These are phyloP conservation scores for Scheffersomyces illinoinensis DNA, from an alignment of 1,139 yeast genomes.

Conservation along the genomic window DNA sequence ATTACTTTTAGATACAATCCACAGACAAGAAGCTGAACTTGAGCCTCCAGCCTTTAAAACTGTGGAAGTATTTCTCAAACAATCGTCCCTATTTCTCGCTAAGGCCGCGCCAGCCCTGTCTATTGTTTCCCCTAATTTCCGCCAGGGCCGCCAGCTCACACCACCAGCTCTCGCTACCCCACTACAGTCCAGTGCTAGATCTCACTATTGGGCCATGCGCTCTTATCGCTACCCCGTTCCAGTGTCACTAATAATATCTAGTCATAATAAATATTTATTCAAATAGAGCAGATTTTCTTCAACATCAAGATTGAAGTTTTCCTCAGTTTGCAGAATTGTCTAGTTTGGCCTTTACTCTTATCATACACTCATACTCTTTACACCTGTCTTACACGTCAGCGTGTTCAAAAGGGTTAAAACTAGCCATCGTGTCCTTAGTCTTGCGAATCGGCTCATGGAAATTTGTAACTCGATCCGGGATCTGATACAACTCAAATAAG, in stretches of 20 bases:
- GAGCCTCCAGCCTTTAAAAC: no score
- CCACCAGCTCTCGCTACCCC: neutral
- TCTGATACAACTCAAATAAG: neutral
- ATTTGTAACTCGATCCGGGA: neutral
- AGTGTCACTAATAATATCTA: neutral
- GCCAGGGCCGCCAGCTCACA: neutral
- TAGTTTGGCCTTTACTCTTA: neutral
- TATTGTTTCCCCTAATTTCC: neutral
- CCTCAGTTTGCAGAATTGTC: neutral
- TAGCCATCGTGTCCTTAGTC: neutral
- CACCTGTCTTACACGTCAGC: neutral
- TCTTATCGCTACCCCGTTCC: conserved; percentile 8
- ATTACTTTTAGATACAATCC: neutral
- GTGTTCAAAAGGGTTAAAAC: neutral
- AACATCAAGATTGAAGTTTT: neutral
- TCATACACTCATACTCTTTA: neutral
- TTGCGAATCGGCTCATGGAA: neutral
- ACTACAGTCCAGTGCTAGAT: neutral
- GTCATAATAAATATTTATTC: neutral
- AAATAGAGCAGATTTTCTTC: neutral
- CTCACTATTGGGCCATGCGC: neutral
- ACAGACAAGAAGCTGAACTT: no score
- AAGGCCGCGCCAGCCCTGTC: neutral
- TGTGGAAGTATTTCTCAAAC: neutral
- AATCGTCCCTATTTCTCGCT: neutral